phyloP scores from a whole-genome alignment of 1,284 basidiomycete genomes.

The Apiotrichum brassicae region DNA sequence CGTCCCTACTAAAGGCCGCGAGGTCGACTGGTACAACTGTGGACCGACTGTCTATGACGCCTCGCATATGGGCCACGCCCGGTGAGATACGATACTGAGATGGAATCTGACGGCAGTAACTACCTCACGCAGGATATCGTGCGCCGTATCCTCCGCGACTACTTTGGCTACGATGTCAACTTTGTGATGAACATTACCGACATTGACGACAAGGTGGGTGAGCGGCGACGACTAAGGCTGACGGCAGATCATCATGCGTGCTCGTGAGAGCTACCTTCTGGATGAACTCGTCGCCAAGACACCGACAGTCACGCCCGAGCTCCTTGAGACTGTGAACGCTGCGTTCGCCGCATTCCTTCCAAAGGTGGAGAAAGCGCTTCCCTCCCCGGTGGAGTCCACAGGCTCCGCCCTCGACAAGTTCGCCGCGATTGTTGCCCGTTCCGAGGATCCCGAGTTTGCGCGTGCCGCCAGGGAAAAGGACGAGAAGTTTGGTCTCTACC shows the following conservation, averaged over 20 bases:
- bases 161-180: slow-evolving; percentile 95
- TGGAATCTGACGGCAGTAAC: slow-evolving; percentile 57
- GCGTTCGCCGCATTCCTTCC: slow-evolving; percentile 55
- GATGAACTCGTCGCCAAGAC: slow-evolving; percentile 33
- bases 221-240: background rate
- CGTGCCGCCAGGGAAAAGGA: slow-evolving; percentile 65
- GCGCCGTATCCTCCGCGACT: slow-evolving; percentile 85
- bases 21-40: slow-evolving; percentile 98
- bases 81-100: slow-evolving; percentile 52
- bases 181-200: slow-evolving; percentile 99
- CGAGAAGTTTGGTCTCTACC: slow-evolving; percentile 86
- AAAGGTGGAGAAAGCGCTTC: slow-evolving; percentile 55
- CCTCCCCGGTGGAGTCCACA: slow-evolving; percentile 58
- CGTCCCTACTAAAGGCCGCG: slow-evolving; percentile 68
- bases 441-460: slow-evolving; percentile 54
- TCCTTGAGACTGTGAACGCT: slow-evolving; percentile 33
- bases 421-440: slow-evolving; percentile 49
- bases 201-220: slow-evolving; percentile 92
- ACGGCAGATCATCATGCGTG: slow-evolving; percentile 76
- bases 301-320: slow-evolving; percentile 32
- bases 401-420: slow-evolving; percentile 54
- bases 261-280: slow-evolving; percentile 77
- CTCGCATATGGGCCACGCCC: slow-evolving; percentile 97
- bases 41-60: slow-evolving; percentile 99
- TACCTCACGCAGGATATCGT: slow-evolving; percentile 98